Evolutionary conservation across 2,329 filamentous ascomycete genomes (phyloP), one percentile per base, ranked within the genome.

Genomic region (Orbilia oligospora): DNA sequence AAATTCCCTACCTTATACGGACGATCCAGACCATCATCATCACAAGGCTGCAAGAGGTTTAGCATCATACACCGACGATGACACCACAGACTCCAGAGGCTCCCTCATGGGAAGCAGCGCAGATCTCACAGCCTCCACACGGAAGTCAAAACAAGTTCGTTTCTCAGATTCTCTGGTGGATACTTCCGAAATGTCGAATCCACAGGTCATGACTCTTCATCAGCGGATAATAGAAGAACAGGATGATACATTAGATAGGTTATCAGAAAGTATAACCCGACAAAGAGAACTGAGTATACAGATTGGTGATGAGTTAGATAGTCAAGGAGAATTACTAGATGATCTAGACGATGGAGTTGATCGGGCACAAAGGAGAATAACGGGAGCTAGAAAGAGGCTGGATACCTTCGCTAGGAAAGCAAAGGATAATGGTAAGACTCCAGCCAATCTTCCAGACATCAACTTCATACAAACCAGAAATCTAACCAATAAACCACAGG

Each of bases 231-330:
- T 99, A 44, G 88, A 88, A n/a, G 91, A 97, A 80, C 96, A 99
- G 85, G 96, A 99, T 83, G 92, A 93, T 81, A 94, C 97, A 84
- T 88, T 99, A n/a, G 95, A 98, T 84, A 88, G 89, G 9, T 87
- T 99, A 3, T 93, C 94, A n/a, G 89, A 90, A 82, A 93, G 90
- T 73, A 97, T 99, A 81, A 89, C 92, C 3, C 90, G 96, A 46
- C 96, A 98, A 86, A 88, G 97, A 63, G 93, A 98, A 86, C 87
- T 99, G 79, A 94, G 92, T 83, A 97, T 97, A 86, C 93, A 96
- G 86, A 98, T 99, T 82, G 95, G 96, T 33, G 93, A 97, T 84
- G 96, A 99, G 87, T 88, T 99, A 41, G 96, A 98, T 82, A 91
- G 90, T 81, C 96, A 99, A 83, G 92, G 97, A 44, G 88, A 91